phyloP scores from a whole-genome alignment of 169 alveolate species.

The Cryptosporidium viatorum region DNA sequence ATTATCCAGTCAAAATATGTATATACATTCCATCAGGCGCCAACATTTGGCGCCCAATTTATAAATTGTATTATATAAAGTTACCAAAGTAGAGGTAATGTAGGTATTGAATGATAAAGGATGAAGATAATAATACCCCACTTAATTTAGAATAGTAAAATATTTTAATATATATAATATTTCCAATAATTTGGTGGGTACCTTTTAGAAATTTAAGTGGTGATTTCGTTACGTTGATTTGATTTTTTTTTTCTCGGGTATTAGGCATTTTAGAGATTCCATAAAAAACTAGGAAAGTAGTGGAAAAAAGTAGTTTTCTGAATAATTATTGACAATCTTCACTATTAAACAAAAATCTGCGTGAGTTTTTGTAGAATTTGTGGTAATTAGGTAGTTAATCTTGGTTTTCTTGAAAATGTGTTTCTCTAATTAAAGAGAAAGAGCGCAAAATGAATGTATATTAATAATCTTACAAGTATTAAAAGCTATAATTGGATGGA shows the following conservation, averaged over 20 bases:
- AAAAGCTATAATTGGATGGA: background rate
- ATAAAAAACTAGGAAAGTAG: background rate
- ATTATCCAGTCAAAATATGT: constrained; percentile 4
- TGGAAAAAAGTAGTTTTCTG: background rate
- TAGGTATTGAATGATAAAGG: background rate
- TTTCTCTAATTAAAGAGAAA: background rate
- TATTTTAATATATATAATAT: too few relatives aligned
- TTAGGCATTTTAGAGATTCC: background rate
- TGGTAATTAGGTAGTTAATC: too few relatives aligned
- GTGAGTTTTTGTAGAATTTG: background rate
- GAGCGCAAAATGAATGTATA: background rate
- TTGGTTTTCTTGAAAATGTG: background rate
- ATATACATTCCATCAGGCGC: background rate
- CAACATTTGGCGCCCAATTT: background rate
- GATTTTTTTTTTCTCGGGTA: background rate
- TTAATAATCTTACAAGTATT: background rate
- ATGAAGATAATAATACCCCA: background rate
- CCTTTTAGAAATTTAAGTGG: too few relatives aligned
- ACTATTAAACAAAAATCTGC: too few relatives aligned
- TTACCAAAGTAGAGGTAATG: background rate
- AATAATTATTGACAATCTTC: background rate
- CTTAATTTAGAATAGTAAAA: background rate
- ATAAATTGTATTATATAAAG: too few relatives aligned
- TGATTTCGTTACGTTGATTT: background rate
- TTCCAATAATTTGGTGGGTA: background rate